Conservation (phyloP, 495 filamentous ascomycete species). For the Xylaria scruposa region DNA sequence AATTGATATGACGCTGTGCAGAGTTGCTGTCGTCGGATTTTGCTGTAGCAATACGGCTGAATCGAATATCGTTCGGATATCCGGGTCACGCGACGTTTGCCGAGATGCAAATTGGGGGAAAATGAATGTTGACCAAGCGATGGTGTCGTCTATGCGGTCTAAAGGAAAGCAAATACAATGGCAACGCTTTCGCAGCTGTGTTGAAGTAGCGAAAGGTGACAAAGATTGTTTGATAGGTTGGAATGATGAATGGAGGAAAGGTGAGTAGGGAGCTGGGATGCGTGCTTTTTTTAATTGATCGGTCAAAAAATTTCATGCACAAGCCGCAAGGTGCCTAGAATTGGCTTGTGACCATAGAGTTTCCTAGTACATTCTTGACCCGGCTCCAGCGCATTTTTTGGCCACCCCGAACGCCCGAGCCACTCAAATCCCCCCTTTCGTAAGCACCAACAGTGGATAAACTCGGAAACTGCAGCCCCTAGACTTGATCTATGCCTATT, state of each 20-base stretch:
- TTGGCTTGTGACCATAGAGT: constrained; percentile 3
- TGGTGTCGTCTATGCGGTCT: constrained; percentile 6
- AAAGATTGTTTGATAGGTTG: not conserved
- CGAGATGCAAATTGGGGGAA: constrained; percentile 12
- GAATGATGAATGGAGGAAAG: not conserved
- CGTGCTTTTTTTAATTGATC: constrained; percentile 20
- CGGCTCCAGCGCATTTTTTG: constrained; percentile 32
- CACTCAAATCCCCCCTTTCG: constrained; percentile 5
- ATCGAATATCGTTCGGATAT: constrained; percentile 32
- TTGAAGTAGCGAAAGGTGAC: constrained; percentile 16
- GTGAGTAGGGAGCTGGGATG: constrained; percentile 9
- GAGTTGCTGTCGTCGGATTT: not conserved
- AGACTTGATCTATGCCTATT: constrained; percentile 13
- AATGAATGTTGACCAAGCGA: constrained; percentile 27
- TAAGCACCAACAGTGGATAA: constrained; percentile 20
- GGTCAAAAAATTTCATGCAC: constrained; percentile 26
- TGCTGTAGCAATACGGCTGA: constrained; percentile 2
- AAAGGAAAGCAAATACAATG: not conserved
- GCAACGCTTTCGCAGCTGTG: constrained; percentile 14
- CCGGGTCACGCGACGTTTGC: constrained; percentile 29
- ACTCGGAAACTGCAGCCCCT: constrained; percentile 4
- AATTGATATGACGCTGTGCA: not conserved
- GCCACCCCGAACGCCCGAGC: constrained; percentile 28
- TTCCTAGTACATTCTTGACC: not conserved
- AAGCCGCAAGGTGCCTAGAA: not conserved